Base-by-base conservation (phyloP, 2,329 filamentous ascomycete genomes). In the Aspergillus niger region DNA sequence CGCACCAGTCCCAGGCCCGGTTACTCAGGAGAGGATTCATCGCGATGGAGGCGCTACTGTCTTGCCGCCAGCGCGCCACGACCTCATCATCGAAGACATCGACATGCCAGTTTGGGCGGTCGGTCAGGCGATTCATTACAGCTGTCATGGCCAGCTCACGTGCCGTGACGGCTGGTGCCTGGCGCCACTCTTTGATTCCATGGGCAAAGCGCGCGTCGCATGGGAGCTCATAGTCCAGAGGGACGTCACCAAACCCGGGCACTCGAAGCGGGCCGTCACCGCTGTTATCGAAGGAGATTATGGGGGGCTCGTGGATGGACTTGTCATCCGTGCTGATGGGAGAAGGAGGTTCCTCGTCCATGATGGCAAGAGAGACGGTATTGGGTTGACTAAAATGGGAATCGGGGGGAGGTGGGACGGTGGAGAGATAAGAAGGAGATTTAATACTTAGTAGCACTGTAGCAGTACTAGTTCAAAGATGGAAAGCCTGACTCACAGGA, bases 171-270 rank as follows among this genome's bases (percentile, higher is more conserved):
- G 52, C 39, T 5, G 52, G 52, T 2, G 52, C 39, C 26, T 55
- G 52, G 11, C 52, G 52, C 52, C 52, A 55, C n/a, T 55, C 52
- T 11, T 32, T 0, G 5, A 55, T 55, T 3, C 52, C 52, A 10
- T 55, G 52, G 4, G 52, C 52, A 30, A 55, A 55, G 39, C 52
- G 52, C 24, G 52, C 52, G 39, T 24, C 26, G 15, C 39, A 44
- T 22, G 52, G 52, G 17, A 55, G 52, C n/a, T 44, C 52, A 22
- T 55, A 44, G 2, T 41, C 7, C n/a, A 55, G 7, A 15, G 52
- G 52, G 15, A 55, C 36, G 17, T 10, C 41, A n/a, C 24, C 39
- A 22, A 55, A 55, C 1, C 52, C n/a, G n/a, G n/a, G n/a, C 1
- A 55, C 52, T 5, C 24, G 39, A 41, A 55, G 52, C n/a, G 39